These are phyloP conservation scores for Nymphaea thermarum DNA, from an alignment of 164 flowering plant species.

Conservation along the genomic window DNA sequence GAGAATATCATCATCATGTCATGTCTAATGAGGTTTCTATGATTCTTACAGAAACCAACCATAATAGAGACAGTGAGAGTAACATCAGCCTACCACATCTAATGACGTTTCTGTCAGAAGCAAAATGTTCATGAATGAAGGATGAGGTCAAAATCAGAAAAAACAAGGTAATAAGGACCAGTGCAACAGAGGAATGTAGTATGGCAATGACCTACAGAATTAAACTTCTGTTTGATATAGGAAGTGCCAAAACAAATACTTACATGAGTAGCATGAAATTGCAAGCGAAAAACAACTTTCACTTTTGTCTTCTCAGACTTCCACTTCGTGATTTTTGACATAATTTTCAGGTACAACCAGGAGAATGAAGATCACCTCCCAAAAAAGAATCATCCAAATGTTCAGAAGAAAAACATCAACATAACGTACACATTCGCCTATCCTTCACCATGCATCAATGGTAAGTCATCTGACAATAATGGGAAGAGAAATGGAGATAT, in stretches of 20 bases:
- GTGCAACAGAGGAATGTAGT: too few relatives aligned
- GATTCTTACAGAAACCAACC: too few relatives aligned
- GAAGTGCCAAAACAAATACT: slow-evolving; percentile 14
- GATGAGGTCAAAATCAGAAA: too few relatives aligned
- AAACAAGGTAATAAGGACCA: too few relatives aligned
- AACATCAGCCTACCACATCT: too few relatives aligned
- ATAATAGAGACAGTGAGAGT: too few relatives aligned
- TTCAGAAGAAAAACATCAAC: slow-evolving; percentile 12
- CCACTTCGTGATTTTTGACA: slow-evolving; percentile 85
- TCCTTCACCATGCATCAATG: not conserved
- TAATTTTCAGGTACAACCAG: slow-evolving; percentile 9
- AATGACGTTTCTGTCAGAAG: not conserved
- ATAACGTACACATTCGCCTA: slow-evolving; percentile 7
- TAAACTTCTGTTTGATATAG: too few relatives aligned
- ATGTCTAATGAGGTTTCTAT: too few relatives aligned
- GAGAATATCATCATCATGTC: too few relatives aligned
- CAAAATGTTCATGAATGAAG: not conserved
- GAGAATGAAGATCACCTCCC: not conserved
- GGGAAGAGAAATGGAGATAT: too few relatives aligned
- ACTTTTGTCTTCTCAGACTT: slow-evolving; percentile 89
- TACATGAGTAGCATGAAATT: slow-evolving; percentile 97
- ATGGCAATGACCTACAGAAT: too few relatives aligned
- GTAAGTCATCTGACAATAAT: not conserved
- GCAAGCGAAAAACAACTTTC: slow-evolving; percentile 92
- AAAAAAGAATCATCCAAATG: slow-evolving; percentile 7